Percentiles rank a stretch among this genome's conserved stretches.
phyloP scores from a whole-genome alignment of 2,329 filamentous ascomycete species.

The Akanthomyces uredinophilus region DNA sequence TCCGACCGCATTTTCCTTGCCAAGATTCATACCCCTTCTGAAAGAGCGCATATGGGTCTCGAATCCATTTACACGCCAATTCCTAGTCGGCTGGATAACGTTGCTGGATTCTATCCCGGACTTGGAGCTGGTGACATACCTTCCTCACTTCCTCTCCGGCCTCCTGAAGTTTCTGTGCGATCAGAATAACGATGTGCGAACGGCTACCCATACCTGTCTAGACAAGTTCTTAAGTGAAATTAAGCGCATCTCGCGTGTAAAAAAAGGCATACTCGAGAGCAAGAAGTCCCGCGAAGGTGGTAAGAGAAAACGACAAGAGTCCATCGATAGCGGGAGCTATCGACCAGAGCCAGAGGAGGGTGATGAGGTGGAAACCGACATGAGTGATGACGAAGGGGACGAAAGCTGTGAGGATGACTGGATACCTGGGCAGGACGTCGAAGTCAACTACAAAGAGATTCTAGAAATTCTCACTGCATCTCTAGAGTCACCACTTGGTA shows the following conservation, averaged over 20 bases:
- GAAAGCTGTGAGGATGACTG: slow-evolving; percentile 80
- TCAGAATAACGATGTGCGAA: slow-evolving; percentile 88
- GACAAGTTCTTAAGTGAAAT: slow-evolving; percentile 92
- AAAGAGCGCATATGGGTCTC: slow-evolving; percentile 92
- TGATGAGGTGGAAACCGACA: slow-evolving; percentile 54
- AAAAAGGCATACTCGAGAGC: slow-evolving; percentile 86
- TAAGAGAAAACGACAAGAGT: slow-evolving; percentile 64
- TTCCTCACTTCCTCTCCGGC: slow-evolving; percentile 87
- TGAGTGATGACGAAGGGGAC: slow-evolving; percentile 52
- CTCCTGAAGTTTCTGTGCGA: slow-evolving; percentile 90
- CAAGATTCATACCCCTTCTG: slow-evolving; percentile 84
- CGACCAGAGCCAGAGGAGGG: slow-evolving; percentile 55
- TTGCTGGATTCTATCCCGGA: slow-evolving; percentile 95
- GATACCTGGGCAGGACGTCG: slow-evolving; percentile 94
- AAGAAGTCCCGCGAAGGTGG: slow-evolving; percentile 64
- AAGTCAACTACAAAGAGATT: slow-evolving; percentile 88
- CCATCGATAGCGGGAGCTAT: slow-evolving; percentile 60
- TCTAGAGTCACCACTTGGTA: slow-evolving; percentile 75
- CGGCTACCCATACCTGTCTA: slow-evolving; percentile 80
- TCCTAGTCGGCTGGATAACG: slow-evolving; percentile 93
- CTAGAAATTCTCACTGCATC: slow-evolving; percentile 88
- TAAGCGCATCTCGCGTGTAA: slow-evolving; percentile 86
- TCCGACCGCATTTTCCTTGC: slow-evolving; percentile 86
- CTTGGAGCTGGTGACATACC: slow-evolving; percentile 84
- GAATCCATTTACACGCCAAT: slow-evolving; percentile 91